phyloP scores from a whole-genome alignment of 768 basidiomycete genomes.

The Naganishia vishniacii region DNA sequence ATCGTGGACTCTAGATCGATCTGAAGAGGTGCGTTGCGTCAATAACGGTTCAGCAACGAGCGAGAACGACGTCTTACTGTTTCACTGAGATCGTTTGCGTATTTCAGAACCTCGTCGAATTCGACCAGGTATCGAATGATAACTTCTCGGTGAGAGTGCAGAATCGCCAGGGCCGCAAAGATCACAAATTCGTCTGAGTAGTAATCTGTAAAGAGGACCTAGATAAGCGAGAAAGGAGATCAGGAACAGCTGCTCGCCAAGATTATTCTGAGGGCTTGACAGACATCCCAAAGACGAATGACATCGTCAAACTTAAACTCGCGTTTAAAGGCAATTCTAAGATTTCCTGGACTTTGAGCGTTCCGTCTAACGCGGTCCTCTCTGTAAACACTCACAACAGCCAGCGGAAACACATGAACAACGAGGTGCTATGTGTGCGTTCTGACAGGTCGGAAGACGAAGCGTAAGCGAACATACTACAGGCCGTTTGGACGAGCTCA shows the following conservation, averaged over 20 bases:
- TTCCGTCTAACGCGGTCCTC: background rate
- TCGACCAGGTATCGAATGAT: slow-evolving; percentile 87
- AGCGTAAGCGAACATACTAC: background rate
- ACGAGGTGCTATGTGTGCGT: slow-evolving; percentile 78
- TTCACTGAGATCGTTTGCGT: slow-evolving; percentile 44
- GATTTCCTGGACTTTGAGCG: slow-evolving; percentile 16
- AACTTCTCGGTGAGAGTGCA: slow-evolving; percentile 92
- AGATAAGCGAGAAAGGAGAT: slow-evolving; percentile 43
- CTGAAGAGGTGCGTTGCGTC: slow-evolving; percentile 15
- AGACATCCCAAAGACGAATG: slow-evolving; percentile 78
- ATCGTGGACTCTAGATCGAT: slow-evolving; percentile 95
- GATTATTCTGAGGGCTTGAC: slow-evolving; percentile 21
- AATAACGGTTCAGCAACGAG: background rate
- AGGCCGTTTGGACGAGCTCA: slow-evolving; percentile 6
- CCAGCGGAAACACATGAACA: slow-evolving; percentile 97
- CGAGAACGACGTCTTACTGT: slow-evolving; percentile 33
- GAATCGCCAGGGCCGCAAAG: slow-evolving; percentile 85
- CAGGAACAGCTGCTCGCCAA: slow-evolving; percentile 38
- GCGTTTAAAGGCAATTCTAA: slow-evolving; percentile 86
- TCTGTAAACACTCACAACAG: slow-evolving; percentile 36
- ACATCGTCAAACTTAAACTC: slow-evolving; percentile 93
- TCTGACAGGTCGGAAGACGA: slow-evolving; percentile 53
- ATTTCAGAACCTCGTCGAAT: slow-evolving; percentile 56
- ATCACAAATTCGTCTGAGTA: slow-evolving; percentile 83
- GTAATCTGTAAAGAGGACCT: slow-evolving; percentile 57